These are phyloP conservation scores for Ogataea trehaloabstinens DNA, from an alignment of 805 yeast genomes.

Conservation along the genomic window DNA sequence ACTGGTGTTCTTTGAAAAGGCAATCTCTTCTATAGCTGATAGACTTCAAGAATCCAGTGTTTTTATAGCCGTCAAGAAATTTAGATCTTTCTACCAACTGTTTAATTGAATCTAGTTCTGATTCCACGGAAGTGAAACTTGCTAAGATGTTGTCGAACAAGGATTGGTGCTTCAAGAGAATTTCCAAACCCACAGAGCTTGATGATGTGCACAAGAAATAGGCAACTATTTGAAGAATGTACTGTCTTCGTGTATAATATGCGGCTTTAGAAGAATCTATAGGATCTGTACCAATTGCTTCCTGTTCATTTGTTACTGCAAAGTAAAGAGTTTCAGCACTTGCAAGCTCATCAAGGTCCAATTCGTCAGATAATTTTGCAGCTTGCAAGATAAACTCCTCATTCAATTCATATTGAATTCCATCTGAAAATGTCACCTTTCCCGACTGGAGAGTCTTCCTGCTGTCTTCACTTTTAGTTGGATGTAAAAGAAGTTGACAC, in stretches of 20 bases:
- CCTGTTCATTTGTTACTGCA: slow-evolving; percentile 37
- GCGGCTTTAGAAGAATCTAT: slow-evolving; percentile 64
- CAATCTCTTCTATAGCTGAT: slow-evolving; percentile 60
- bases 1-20: slow-evolving; percentile 66
- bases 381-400: slow-evolving; percentile 62
- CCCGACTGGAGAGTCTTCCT: slow-evolving; percentile 48
- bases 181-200: not conserved
- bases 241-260: slow-evolving; percentile 67
- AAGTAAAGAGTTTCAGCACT: slow-evolving; percentile 66
- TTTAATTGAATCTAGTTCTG: slow-evolving; percentile 51
- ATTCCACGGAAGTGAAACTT: slow-evolving; percentile 59
- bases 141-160: slow-evolving; percentile 41
- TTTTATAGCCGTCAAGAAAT: slow-evolving; percentile 50
- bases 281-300: slow-evolving; percentile 45
- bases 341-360: slow-evolving; percentile 73
- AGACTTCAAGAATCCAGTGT: slow-evolving; percentile 43
- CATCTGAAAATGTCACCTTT: slow-evolving; percentile 48
- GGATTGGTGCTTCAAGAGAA: slow-evolving; percentile 9
- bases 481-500: slow-evolving; percentile 38
- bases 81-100: slow-evolving; percentile 50
- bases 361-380: slow-evolving; percentile 55
- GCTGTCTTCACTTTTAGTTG: slow-evolving; percentile 44
- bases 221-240: slow-evolving; percentile 64
- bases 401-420: slow-evolving; percentile 60
- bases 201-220: slow-evolving; percentile 34